A percentile compares a stretch with the other conserved stretches of the same genome.
Conservation (phyloP, 129 eudicot species). For the Ambrosia trifida region DNA sequence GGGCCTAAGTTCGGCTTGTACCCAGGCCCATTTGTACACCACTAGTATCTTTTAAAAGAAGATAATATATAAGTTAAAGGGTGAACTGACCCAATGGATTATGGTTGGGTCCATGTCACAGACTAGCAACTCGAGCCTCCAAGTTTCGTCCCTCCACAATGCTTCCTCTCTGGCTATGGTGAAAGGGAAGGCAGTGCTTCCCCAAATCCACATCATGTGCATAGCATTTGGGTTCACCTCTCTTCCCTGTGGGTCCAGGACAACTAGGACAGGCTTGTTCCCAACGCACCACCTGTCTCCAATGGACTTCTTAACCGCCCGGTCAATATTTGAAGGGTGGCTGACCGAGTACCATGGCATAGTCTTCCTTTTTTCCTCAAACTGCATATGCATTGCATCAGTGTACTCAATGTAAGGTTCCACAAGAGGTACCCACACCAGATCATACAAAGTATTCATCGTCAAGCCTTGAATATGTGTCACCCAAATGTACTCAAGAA, state of each 20-base stretch:
- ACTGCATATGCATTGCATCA: slow-evolving; percentile 6
- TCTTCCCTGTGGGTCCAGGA: slow-evolving; percentile 58
- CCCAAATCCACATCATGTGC: slow-evolving; percentile 77
- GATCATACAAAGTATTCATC: slow-evolving; percentile 43
- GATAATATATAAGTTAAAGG: slow-evolving; percentile 1
- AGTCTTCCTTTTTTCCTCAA: slow-evolving; percentile 36
- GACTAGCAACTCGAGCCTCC: slow-evolving; percentile 62
- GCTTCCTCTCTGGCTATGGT: slow-evolving; percentile 45
- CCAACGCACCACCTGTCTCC: slow-evolving; percentile 57
- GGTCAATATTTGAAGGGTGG: slow-evolving; percentile 49
- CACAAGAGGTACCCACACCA: slow-evolving; percentile 63
- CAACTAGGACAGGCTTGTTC: slow-evolving; percentile 57
- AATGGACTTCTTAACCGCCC: slow-evolving; percentile 39
- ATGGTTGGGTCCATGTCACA: slow-evolving; percentile 51
- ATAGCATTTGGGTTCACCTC: slow-evolving; percentile 58
- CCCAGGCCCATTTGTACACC: no score
- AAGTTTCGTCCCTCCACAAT: slow-evolving; percentile 60
- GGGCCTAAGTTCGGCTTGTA: no score
- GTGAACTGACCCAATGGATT: slow-evolving; percentile 45
- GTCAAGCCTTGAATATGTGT: slow-evolving; percentile 40
- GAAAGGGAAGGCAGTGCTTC: slow-evolving; percentile 58
- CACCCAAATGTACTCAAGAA: slow-evolving; percentile 52
- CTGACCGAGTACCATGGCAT: slow-evolving; percentile 69
- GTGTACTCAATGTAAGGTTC: slow-evolving; percentile 46
- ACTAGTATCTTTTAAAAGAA: neutral